Evolutionary conservation across 352 stramenopile species (phyloP).

Genomic region (Pelagophyceae sp.): DNA sequence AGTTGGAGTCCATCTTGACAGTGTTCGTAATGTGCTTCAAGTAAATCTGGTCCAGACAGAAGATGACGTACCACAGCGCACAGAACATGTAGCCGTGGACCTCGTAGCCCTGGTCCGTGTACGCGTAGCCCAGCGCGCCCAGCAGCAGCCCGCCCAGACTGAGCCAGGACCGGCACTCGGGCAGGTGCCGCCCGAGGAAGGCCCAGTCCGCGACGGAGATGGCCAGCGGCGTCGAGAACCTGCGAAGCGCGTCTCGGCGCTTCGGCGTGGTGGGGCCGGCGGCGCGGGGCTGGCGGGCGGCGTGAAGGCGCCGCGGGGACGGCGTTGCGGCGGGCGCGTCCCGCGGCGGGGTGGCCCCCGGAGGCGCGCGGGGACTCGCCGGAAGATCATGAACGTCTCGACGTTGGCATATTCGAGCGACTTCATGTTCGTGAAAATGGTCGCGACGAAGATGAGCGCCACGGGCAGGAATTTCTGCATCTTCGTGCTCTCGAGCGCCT

Average conservation of each 20-base stretch:
- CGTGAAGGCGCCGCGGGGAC: no score
- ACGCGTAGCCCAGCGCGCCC: slow-evolving; percentile 37
- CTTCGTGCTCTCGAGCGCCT: slow-evolving; percentile 35
- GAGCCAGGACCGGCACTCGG: slow-evolving; percentile 31
- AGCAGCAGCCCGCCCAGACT: slow-evolving; percentile 37
- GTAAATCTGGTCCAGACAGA: slow-evolving; percentile 49
- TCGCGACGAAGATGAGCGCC: slow-evolving; percentile 41
- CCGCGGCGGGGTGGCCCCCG: no score
- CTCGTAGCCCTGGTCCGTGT: slow-evolving; percentile 38
- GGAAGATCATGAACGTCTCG: slow-evolving; percentile 49
- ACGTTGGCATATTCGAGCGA: slow-evolving; percentile 47
- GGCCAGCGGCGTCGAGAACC: slow-evolving; percentile 40
- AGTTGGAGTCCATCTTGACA: slow-evolving; percentile 46
- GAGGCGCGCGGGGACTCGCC: no score
- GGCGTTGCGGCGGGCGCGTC: no score
- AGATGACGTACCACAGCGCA: slow-evolving; percentile 45
- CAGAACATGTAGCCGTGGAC: slow-evolving; percentile 41
- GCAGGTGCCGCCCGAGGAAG: slow-evolving; percentile 39
- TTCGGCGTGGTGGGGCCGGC: no score
- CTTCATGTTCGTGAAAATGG: slow-evolving; percentile 49
- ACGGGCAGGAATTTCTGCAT: slow-evolving; percentile 40
- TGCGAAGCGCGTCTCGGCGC: no score
- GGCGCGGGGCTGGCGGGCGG: no score
- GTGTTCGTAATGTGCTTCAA: slow-evolving; percentile 48
- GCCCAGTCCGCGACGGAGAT: slow-evolving; percentile 41